These are phyloP conservation scores for Cutaneotrichosporon cavernicola DNA, from an alignment of 1,284 basidiomycete species.

Conservation along the genomic window DNA sequence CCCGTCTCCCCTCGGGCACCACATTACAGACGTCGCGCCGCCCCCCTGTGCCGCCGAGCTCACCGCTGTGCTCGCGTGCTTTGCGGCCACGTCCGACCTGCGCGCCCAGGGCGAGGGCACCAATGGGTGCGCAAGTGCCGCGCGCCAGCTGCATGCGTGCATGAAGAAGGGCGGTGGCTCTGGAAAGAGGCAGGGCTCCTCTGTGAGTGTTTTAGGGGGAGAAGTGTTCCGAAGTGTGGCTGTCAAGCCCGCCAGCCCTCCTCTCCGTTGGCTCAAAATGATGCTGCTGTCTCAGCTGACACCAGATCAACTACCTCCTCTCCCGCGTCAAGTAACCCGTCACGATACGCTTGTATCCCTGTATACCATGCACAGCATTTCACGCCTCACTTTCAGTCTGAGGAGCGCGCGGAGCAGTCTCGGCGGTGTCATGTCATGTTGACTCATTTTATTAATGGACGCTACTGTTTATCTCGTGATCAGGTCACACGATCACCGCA, in stretches of 20 bases:
- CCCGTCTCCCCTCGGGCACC: not conserved
- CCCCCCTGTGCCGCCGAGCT: constrained; percentile 74
- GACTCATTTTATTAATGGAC: no score
- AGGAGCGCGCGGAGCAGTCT: no score
- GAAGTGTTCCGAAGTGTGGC: no score
- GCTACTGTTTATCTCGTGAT: no score
- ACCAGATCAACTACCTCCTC: constrained; percentile 28
- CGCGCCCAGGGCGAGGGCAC: constrained; percentile 55
- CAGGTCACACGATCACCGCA: no score
- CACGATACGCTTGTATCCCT: constrained; percentile 2
- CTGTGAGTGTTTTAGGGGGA: constrained; percentile 18
- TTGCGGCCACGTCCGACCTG: constrained; percentile 77
- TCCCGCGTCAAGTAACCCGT: constrained; percentile 15
- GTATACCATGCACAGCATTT: constrained; percentile 14
- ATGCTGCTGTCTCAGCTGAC: not conserved
- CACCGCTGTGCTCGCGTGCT: constrained; percentile 81
- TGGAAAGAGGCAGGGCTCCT: not conserved
- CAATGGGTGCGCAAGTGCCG: constrained; percentile 64
- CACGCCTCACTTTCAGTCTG: not conserved
- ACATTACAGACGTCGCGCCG: constrained; percentile 55
- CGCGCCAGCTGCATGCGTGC: constrained; percentile 72
- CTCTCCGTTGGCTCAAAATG: no score
- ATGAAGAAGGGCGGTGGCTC: constrained; percentile 58
- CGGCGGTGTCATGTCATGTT: no score
- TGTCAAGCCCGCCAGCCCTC: no score